These are phyloP conservation scores for Tetracentron sinense DNA, from an alignment of 164 flowering plant species.

Conservation along the genomic window DNA sequence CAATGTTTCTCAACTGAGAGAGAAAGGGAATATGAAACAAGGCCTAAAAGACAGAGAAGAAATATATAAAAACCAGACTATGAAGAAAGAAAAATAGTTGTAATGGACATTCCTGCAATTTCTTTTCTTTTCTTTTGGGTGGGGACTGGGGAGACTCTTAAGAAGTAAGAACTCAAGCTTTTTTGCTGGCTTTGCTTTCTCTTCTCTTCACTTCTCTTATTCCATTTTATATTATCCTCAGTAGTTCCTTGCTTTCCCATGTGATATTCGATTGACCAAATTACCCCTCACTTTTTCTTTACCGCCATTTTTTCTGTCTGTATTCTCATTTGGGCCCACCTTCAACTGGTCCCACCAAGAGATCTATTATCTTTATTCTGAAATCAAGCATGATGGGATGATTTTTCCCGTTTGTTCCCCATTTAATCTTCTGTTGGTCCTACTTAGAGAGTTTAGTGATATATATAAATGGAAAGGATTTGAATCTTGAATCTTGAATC, in stretches of 20 bases:
- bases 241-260: slow-evolving; percentile 3
- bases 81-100: slow-evolving; percentile 13
- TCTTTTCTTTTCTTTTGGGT: too few relatives aligned
- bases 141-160: neutral
- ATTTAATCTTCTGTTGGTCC: too few relatives aligned
- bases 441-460: too few relatives aligned
- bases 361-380: too few relatives aligned
- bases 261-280: neutral
- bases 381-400: too few relatives aligned
- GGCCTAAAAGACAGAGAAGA: slow-evolving; percentile 13
- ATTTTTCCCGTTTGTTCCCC: too few relatives aligned
- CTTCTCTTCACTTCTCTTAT: too few relatives aligned
- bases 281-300: neutral
- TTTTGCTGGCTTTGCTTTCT: slow-evolving; percentile 9
- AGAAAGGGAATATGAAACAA: neutral
- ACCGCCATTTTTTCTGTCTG: neutral
- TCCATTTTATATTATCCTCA: neutral
- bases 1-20: slow-evolving; percentile 8
- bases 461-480: too few relatives aligned
- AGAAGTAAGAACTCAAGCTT: slow-evolving; percentile 11
- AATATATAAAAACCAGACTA: neutral
- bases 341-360: too few relatives aligned
- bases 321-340: too few relatives aligned
- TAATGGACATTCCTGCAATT: too few relatives aligned
- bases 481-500: too few relatives aligned